Percentiles rank a stretch among this genome's conserved stretches.
phyloP scores from a whole-genome alignment of 2,329 filamentous ascomycete species.

The Ophiocordyceps unilateralis region DNA sequence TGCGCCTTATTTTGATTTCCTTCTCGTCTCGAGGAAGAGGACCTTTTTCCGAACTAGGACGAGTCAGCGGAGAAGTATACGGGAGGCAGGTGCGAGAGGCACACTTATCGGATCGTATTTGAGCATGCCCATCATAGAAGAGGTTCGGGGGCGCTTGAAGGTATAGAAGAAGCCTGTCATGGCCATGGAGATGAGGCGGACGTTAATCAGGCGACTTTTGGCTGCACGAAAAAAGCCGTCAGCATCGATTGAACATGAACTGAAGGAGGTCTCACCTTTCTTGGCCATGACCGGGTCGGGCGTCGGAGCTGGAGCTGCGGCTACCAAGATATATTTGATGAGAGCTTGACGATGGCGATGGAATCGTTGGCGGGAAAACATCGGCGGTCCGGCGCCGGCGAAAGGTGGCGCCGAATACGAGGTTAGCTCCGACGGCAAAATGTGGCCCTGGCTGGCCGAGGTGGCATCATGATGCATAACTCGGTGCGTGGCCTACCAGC shows the following conservation, averaged over 20 bases:
- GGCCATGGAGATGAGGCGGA: conserved; percentile 94
- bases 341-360: neutral
- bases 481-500: too few relatives aligned
- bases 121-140: conserved; percentile 83
- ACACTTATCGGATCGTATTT: conserved; percentile 96
- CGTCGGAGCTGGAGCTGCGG: neutral
- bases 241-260: neutral
- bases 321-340: neutral
- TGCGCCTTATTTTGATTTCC: conserved; percentile 24
- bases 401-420: conserved; percentile 6
- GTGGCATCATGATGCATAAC: too few relatives aligned
- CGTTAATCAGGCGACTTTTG: conserved; percentile 83
- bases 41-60: conserved; percentile 76
- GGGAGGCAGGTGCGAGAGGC: too few relatives aligned
- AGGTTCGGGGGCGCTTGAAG: conserved; percentile 62
- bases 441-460: too few relatives aligned
- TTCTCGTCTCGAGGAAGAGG: conserved; percentile 85
- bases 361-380: conserved; percentile 1
- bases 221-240: conserved; percentile 25
- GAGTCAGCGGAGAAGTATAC: neutral
- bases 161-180: conserved; percentile 97
- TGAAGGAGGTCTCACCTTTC: conserved; percentile 5
- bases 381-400: conserved; percentile 2
- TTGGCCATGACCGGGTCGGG: conserved; percentile 9
- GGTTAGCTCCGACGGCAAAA: too few relatives aligned